Evolutionary conservation across 106 monocot species (phyloP).

Genomic region (Dactylorhiza incarnata): DNA sequence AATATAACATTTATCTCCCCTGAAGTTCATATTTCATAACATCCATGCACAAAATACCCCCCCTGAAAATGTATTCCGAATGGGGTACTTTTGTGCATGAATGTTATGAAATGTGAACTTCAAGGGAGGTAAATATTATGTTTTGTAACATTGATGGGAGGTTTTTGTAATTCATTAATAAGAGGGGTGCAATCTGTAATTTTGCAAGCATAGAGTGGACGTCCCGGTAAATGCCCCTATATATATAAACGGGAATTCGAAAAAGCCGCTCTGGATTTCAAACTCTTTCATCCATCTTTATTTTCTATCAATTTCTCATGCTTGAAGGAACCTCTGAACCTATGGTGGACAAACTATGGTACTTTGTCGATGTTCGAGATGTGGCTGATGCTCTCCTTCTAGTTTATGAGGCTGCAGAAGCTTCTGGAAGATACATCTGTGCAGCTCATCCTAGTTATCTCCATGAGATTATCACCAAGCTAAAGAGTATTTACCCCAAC

Average conservation of each 20-base stretch:
- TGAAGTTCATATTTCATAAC: too few species aligned
- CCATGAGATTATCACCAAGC: conserved; percentile 24
- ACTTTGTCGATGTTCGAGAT: conserved; percentile 63
- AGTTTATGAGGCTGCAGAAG: conserved; percentile 52
- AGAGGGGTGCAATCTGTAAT: too few species aligned
- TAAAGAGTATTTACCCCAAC: conserved; percentile 53
- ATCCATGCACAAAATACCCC: too few species aligned
- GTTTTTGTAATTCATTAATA: too few species aligned
- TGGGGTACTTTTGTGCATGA: too few species aligned
- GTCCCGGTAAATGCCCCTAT: too few species aligned
- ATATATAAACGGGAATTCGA: not conserved
- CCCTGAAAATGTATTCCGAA: too few species aligned
- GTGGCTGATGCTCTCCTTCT: conserved; percentile 60
- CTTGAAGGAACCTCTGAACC: conserved; percentile 1
- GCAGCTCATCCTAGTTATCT: conserved; percentile 16
- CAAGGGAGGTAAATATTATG: too few species aligned
- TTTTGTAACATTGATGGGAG: too few species aligned
- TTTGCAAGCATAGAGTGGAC: too few species aligned
- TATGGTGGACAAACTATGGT: conserved; percentile 11
- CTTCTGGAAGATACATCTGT: conserved; percentile 51
- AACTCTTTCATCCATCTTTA: not conserved
- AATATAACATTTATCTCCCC: too few species aligned
- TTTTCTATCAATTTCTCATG: not conserved
- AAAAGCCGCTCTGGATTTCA: not conserved
- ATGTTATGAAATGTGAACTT: too few species aligned